Base-by-base conservation (phyloP, 352 stramenopile species). In the Phytophthora pisi region DNA sequence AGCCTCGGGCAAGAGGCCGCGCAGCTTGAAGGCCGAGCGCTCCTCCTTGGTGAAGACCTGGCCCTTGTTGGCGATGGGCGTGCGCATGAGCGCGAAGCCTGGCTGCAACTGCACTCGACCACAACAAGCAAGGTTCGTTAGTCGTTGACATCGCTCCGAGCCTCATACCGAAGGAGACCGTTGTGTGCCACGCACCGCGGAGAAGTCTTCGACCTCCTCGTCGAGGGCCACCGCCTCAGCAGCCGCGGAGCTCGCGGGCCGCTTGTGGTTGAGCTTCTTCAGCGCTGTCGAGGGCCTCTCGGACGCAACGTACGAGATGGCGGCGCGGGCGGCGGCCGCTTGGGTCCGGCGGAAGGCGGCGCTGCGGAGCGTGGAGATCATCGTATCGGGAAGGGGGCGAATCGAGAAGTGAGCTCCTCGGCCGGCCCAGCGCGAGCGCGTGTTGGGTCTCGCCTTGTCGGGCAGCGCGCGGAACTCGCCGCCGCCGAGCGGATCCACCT, bases 41-140 rank as follows among this genome's bases (percentile, higher is more conserved):
- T 99, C 91, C 36, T 93, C 80, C 26, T 77, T 66, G 40, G 95
- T 93, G 82, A 98, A 98, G n/a, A 91, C 92, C 31, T 96, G 88
- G 5, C 92, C 86, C 78, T 98, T 98, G 85, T 98, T 98, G 68
- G 85, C 83, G 49, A 87, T 74, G 18, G 95, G 93, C 69, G 95
- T 91, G 68, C 92, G 85, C 60, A 97, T 83, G 51, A 64, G 42
- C 1, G 55, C 28, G 28, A 70, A 70, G 10, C 63, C 63, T 7
- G 57, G 51, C 34, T 61, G 57, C 7, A 57, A 57, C 57, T 52
- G 49, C 30, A 51, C 55, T 26, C 23, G 55, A 4, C 5, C 43
- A 30, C 34, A 57, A 38, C n/a, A 18, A 46, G 38, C 38, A 16
- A 20, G 38, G 16, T 7, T 52, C 46, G 18, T 58, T 68, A 68